A percentile compares a stretch with the other conserved stretches of the same genome.
Conservation (phyloP, 1,139 yeast species). For the Zygosaccharomyces sapae region DNA sequence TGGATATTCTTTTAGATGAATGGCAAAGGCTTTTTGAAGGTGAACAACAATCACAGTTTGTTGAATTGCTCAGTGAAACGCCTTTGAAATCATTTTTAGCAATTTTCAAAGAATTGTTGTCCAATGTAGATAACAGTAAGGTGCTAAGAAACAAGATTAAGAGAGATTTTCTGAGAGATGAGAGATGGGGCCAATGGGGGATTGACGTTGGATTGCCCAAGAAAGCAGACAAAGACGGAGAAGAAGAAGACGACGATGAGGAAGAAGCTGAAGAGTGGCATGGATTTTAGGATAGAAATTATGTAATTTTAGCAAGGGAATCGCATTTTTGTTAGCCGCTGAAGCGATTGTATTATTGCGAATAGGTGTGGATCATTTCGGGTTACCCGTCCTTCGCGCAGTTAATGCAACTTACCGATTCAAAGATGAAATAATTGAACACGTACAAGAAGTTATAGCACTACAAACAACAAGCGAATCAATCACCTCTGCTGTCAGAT, state of each 20-base stretch:
- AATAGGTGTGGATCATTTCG: not conserved
- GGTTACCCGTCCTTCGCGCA: not conserved
- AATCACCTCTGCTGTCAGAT: not conserved
- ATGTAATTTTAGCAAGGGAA: not conserved
- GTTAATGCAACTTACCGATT: not conserved
- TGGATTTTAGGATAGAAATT: slow-evolving; percentile 39
- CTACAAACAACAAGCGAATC: not conserved
- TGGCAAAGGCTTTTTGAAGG: slow-evolving; percentile 61
- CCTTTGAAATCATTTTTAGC: slow-evolving; percentile 21
- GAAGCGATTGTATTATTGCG: not conserved
- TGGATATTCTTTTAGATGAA: slow-evolving; percentile 84
- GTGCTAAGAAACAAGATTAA: slow-evolving; percentile 62
- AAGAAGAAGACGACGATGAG: slow-evolving; percentile 28
- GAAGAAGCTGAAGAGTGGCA: slow-evolving; percentile 49
- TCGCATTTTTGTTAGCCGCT: not conserved
- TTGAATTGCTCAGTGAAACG: slow-evolving; percentile 11
- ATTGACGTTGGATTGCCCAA: slow-evolving; percentile 33
- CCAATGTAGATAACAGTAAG: slow-evolving; percentile 48
- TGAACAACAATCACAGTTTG: slow-evolving; percentile 40
- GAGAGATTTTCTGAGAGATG: slow-evolving; percentile 63
- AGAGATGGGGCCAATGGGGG: slow-evolving; percentile 64
- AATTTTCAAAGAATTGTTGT: slow-evolving; percentile 44
- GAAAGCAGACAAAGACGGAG: slow-evolving; percentile 21
- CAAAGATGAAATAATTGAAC: not conserved
- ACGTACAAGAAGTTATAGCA: not conserved